Evolutionary conservation across 2,329 filamentous ascomycete species (phyloP).

Genomic region (Neofusicoccum ribis): DNA sequence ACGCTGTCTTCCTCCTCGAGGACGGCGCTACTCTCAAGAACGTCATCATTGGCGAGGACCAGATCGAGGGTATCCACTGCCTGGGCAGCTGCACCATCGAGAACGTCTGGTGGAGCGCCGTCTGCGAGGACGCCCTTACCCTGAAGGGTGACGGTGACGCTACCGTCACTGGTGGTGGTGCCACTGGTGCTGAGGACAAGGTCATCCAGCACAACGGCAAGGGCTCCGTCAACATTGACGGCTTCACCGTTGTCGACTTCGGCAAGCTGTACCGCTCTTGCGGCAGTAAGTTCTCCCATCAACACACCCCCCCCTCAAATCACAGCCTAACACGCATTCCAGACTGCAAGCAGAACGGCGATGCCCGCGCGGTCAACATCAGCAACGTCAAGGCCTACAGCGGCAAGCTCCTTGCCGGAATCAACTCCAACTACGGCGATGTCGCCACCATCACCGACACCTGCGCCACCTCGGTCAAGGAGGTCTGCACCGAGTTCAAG

Average conservation of each 20-base stretch:
- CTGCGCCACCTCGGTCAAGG: constrained; percentile 31
- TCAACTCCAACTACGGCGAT: constrained; percentile 46
- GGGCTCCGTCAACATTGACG: constrained; percentile 31
- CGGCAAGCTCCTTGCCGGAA: constrained; percentile 21
- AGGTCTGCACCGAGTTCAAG: constrained; percentile 38
- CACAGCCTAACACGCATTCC: constrained; percentile 44
- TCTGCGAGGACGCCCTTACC: constrained; percentile 42
- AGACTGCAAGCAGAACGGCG: constrained; percentile 46
- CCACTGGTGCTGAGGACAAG: constrained; percentile 30
- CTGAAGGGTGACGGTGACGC: constrained; percentile 26
- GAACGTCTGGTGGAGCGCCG: constrained; percentile 32
- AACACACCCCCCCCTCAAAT: neutral
- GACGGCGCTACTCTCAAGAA: constrained; percentile 46
- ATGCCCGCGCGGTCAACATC: constrained; percentile 35
- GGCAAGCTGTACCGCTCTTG: constrained; percentile 30
- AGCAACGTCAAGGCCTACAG: constrained; percentile 9
- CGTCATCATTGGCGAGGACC: constrained; percentile 50
- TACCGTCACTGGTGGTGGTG: constrained; percentile 32
- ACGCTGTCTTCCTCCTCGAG: constrained; percentile 19
- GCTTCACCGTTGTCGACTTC: constrained; percentile 31
- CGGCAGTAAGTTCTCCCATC: constrained; percentile 25
- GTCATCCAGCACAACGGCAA: constrained; percentile 37
- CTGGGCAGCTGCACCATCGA: constrained; percentile 49
- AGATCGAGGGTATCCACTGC: constrained; percentile 54
- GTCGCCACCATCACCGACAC: constrained; percentile 23